Percentiles rank a stretch among this genome's conserved stretches.
phyloP scores from a whole-genome alignment of 1,284 basidiomycete genomes.

The Puccinia hordei region DNA sequence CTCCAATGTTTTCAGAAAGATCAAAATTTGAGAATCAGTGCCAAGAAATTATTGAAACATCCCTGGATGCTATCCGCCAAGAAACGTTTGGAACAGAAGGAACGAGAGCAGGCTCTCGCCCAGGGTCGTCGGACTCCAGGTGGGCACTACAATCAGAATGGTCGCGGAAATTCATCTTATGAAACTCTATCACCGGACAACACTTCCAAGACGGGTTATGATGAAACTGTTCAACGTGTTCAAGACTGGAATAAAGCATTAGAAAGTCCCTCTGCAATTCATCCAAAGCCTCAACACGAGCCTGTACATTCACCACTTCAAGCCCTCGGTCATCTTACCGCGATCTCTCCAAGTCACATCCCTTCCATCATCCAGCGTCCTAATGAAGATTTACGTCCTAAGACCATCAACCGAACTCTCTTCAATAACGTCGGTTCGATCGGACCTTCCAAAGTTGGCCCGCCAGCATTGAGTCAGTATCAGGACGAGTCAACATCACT shows the following conservation, averaged over 20 bases:
- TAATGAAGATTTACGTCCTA: constrained; percentile 28
- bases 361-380: constrained; percentile 29
- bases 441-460: constrained; percentile 26
- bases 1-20: constrained; percentile 99
- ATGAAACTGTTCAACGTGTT: constrained; percentile 89
- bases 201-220: constrained; percentile 63
- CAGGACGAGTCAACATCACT: constrained; percentile 39
- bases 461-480: background rate
- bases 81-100: constrained; percentile 68
- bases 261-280: constrained; percentile 49
- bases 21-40: constrained; percentile 85
- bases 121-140: constrained; percentile 47
- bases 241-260: constrained; percentile 98
- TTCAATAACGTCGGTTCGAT: constrained; percentile 31
- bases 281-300: constrained; percentile 29
- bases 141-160: constrained; percentile 35
- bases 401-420: constrained; percentile 20
- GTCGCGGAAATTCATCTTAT: constrained; percentile 11
- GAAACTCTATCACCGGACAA: constrained; percentile 28
- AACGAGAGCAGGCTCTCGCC: constrained; percentile 51
- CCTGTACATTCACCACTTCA: constrained; percentile 36
- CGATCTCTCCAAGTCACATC: constrained; percentile 9
- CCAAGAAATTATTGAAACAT: constrained; percentile 86
- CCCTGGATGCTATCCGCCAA: constrained; percentile 91
- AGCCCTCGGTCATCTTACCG: constrained; percentile 5